A percentile compares a stretch with the other conserved stretches of the same genome.
Conservation (phyloP, 169 alveolate species). For the Cryptosporidium muris region DNA sequence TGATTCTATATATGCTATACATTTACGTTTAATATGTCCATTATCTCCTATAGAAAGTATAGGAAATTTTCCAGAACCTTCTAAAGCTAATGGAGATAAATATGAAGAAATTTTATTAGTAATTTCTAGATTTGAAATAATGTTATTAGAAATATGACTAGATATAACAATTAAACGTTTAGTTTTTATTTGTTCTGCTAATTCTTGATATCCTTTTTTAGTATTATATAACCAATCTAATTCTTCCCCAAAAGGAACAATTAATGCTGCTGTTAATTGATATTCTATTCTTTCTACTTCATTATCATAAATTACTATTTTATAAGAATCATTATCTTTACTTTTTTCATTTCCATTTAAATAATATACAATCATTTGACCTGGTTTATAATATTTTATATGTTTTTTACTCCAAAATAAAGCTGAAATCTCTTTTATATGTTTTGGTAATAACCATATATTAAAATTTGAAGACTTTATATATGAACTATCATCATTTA, state of each 20-base stretch:
- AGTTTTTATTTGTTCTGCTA: constrained; percentile 20
- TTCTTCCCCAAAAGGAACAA: constrained; percentile 60
- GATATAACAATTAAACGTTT: constrained; percentile 47
- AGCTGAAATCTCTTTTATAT: constrained; percentile 50
- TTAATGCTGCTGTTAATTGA: constrained; percentile 43
- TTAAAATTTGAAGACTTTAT: neutral
- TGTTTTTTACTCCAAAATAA: constrained; percentile 54
- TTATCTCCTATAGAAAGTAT: constrained; percentile 40
- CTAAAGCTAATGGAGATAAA: constrained; percentile 50
- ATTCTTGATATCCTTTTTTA: constrained; percentile 48
- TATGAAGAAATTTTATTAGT: constrained; percentile 9
- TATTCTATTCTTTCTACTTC: neutral
- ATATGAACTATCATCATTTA: neutral
- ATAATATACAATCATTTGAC: constrained; percentile 37
- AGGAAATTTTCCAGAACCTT: constrained; percentile 34
- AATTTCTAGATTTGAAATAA: neutral
- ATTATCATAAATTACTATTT: constrained; percentile 28
- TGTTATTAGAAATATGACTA: neutral
- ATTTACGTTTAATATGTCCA: neutral
- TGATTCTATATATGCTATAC: constrained; percentile 22
- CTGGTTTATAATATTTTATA: constrained; percentile 18
- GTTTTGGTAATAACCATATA: constrained; percentile 42
- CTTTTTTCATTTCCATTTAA: constrained; percentile 14
- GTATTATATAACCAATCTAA: constrained; percentile 61
- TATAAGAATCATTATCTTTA: neutral